These are phyloP conservation scores for Coccomyxa sp. DNA, from an alignment of 139 green algal genomes.

Conservation along the genomic window DNA sequence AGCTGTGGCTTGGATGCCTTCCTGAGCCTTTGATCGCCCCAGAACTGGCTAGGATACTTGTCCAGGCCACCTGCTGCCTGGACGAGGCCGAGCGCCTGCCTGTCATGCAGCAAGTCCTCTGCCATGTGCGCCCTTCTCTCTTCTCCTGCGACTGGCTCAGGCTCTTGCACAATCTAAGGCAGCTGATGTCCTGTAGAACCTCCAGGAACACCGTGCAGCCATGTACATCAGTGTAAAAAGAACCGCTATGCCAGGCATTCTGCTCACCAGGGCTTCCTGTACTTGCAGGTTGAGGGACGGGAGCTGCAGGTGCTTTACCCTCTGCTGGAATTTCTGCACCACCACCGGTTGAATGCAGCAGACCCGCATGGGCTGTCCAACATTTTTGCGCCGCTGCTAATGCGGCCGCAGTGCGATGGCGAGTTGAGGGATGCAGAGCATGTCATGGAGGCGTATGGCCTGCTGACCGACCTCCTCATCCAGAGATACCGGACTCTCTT, in stretches of 20 bases:
- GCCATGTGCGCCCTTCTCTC: not conserved
- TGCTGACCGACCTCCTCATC: not conserved
- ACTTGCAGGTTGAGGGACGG: not conserved
- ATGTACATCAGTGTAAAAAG: not conserved
- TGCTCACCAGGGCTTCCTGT: not conserved
- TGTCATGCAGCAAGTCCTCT: not conserved
- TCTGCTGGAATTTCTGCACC: slow-evolving; percentile 3
- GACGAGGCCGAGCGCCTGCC: not conserved
- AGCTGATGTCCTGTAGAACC: not conserved
- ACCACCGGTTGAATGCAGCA: not conserved
- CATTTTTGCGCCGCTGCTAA: not conserved
- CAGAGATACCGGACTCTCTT: not conserved
- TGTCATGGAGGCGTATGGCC: too few relatives aligned
- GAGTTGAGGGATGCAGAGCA: not conserved
- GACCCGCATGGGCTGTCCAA: not conserved
- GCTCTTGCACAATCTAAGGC: not conserved
- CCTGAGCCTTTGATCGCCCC: not conserved
- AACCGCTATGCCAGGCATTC: not conserved
- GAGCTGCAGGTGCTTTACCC: not conserved
- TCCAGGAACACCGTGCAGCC: not conserved
- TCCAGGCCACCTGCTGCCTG: not conserved
- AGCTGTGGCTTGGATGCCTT: slow-evolving; percentile 1
- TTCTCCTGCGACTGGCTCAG: not conserved
- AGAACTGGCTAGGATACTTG: not conserved
- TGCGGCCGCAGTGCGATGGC: not conserved